Percentiles rank a stretch among this genome's conserved stretches.
phyloP scores from a whole-genome alignment of 2,329 filamentous ascomycete species.

The Aureobasidium pullulans region DNA sequence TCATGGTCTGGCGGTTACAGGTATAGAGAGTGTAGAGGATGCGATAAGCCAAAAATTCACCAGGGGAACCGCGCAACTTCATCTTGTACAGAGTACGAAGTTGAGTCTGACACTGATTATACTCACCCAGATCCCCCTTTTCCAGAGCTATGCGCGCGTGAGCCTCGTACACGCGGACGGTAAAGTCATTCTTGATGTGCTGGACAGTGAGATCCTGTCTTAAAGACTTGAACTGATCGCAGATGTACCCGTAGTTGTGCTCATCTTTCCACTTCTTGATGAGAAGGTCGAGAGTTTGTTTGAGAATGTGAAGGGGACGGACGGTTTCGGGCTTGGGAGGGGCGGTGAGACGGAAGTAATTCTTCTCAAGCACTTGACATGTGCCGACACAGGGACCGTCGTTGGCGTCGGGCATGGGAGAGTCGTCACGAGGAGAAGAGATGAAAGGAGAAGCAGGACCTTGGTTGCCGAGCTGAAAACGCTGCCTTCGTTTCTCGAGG shows the following conservation, averaged over 20 bases:
- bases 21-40: slow-evolving; percentile 99
- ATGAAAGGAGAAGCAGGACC: slow-evolving; percentile 45
- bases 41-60: slow-evolving; percentile 98
- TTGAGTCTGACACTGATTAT: slow-evolving; percentile 99
- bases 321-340: slow-evolving; percentile 84
- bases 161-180: slow-evolving; percentile 92
- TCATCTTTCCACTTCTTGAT: slow-evolving; percentile 94
- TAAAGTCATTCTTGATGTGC: slow-evolving; percentile 93
- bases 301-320: slow-evolving; percentile 71
- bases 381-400: slow-evolving; percentile 74
- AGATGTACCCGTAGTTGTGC: slow-evolving; percentile 93
- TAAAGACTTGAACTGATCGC: slow-evolving; percentile 98
- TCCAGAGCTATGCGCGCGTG: slow-evolving; percentile 96
- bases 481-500: slow-evolving; percentile 81
- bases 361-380: slow-evolving; percentile 79
- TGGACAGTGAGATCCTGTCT: slow-evolving; percentile 97
- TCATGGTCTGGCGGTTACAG: slow-evolving; percentile 95
- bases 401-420: slow-evolving; percentile 38
- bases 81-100: slow-evolving; percentile 83
- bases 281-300: slow-evolving; percentile 76
- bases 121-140: slow-evolving; percentile 99
- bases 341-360: slow-evolving; percentile 86
- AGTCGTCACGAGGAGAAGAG: slow-evolving; percentile 37
- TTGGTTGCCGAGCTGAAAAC: slow-evolving; percentile 58
- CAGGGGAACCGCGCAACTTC: slow-evolving; percentile 78